Base-by-base conservation (phyloP, 2,329 filamentous ascomycete species). In the Tolypocladium amazonense region DNA sequence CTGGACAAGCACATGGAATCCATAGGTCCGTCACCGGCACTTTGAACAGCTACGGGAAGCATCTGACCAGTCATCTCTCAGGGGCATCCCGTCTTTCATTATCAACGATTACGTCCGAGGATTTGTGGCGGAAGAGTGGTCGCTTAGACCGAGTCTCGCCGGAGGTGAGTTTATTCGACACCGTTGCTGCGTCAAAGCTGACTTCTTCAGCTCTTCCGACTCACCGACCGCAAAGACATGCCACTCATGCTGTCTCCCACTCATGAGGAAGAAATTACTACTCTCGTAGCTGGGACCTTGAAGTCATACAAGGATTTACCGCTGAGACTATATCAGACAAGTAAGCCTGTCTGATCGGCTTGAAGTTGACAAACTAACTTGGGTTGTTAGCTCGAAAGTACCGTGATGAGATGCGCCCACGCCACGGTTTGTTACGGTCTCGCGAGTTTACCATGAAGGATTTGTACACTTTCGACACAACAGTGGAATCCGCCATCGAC, bases 391-490 rank as follows among this genome's bases (percentile, higher is more conserved):
- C 90, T 37, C 84, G 93, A 55, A 99, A 99, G 73, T 99, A 97
- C 69, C 86, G 94, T 56, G 94, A 99, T 75, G 94, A 99, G 74
- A 83, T 88, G 60, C 83, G 94, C 33, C 94, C 94, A 25, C 84
- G 94, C 38, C 90, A 96, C 66, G 94, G 94, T 15, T 79, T 99
- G 2, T 78, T 99, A 11, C 86, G 94, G 12, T 89, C 90, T 0
- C 86, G 92, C 62, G 94, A 99, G 69, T 99, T 99, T 68, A 76
- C 91, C 66, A 99, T 99, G 94, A 99, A 99, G 73, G 94, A 99
- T 72, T 81, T 99, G 1, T 99, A 99, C 72, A 97, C 92, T 0
- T 99, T 99, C 69, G 94, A 99, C 69, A 76, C 81, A 41, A 87
- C 81, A 4, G 71, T 79, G 0, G 75, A 82, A 33, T 76, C 83